Base-by-base conservation (phyloP, 148 eudicot species). In the Rhododendron henanense region DNA sequence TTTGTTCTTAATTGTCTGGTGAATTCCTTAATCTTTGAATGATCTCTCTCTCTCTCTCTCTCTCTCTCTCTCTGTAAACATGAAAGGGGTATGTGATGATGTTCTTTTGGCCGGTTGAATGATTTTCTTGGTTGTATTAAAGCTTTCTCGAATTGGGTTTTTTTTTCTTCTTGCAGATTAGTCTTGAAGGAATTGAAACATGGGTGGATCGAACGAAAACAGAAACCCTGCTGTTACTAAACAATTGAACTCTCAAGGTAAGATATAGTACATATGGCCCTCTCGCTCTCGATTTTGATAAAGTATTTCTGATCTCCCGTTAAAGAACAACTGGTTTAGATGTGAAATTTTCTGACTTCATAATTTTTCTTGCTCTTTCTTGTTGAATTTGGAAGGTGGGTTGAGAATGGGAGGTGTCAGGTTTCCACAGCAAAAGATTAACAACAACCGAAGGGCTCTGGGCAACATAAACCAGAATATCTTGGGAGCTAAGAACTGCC, bases 381-480 rank as follows among this genome's bases (percentile, higher is more conserved):
- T 74, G 10, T 39, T 76, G 79, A 76, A 76, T 18, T 76, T 39
- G 23, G 21, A 39, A 76, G 79, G 79, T 39, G 47, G 50, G 23
- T 76, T 39, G 16, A 41, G 79, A 76, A 39, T 76, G 79, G 48
- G 79, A 19, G 47, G 79, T 1, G 47, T n/a, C 11, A 53, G 67
- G 44, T 81, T 55, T 51, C 39, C 23, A 14, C 37, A 28, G 41
- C 83, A 80, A 10, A 77, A 44, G 80, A 41, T 10, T 21, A 25
- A 14, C 71, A 73, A 33, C 44, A 55, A 50, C 39, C 61, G 82
- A 50, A 48, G 39, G 82, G 82, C 63, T 50, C 61, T 80, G 19
- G 28, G 61, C 63, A 80, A 81, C 44, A 81, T 81, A 81, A 81
- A 53, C 0, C 83, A 53, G 83, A 81, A 55, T 57, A 33, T 81